Conservation (phyloP, 768 basidiomycete genomes). For the Boletus patriciae region DNA sequence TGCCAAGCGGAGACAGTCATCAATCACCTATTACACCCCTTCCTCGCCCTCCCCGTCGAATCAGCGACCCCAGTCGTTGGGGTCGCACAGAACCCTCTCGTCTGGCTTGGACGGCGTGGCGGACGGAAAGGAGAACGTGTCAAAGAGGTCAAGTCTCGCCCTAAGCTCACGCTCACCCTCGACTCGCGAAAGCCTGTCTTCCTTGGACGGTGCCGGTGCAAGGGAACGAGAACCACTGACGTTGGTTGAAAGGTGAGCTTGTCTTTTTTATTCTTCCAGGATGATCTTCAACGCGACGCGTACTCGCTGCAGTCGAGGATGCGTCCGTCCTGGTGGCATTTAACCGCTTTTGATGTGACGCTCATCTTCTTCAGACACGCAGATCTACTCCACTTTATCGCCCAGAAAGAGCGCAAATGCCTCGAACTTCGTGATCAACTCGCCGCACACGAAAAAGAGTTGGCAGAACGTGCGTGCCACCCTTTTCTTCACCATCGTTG, state of each 20-base stretch:
- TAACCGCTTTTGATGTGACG: neutral
- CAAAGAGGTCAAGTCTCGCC: slow-evolving; percentile 23
- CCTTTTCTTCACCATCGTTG: too few relatives aligned
- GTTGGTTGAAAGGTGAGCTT: slow-evolving; percentile 67
- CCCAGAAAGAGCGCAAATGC: slow-evolving; percentile 83
- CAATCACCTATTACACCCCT: slow-evolving; percentile 31
- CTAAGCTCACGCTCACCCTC: slow-evolving; percentile 16
- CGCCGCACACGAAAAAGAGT: slow-evolving; percentile 67
- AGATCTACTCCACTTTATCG: slow-evolving; percentile 79
- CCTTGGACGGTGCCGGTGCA: neutral
- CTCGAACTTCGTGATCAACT: slow-evolving; percentile 79
- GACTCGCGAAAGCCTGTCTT: slow-evolving; percentile 20
- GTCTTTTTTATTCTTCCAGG: neutral
- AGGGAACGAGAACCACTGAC: slow-evolving; percentile 51
- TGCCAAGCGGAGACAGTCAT: slow-evolving; percentile 26
- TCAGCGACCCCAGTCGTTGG: slow-evolving; percentile 8
- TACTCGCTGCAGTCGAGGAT: neutral
- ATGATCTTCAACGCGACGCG: neutral
- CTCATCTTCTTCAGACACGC: slow-evolving; percentile 54
- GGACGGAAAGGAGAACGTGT: slow-evolving; percentile 12
- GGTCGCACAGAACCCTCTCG: slow-evolving; percentile 3
- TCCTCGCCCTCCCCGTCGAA: slow-evolving; percentile 27
- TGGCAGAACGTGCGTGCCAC: slow-evolving; percentile 52
- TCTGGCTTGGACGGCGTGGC: neutral
- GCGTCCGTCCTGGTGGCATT: neutral